phyloP scores from a whole-genome alignment of 2,329 filamentous ascomycete species.

The Beauveria pseudobassiana region DNA sequence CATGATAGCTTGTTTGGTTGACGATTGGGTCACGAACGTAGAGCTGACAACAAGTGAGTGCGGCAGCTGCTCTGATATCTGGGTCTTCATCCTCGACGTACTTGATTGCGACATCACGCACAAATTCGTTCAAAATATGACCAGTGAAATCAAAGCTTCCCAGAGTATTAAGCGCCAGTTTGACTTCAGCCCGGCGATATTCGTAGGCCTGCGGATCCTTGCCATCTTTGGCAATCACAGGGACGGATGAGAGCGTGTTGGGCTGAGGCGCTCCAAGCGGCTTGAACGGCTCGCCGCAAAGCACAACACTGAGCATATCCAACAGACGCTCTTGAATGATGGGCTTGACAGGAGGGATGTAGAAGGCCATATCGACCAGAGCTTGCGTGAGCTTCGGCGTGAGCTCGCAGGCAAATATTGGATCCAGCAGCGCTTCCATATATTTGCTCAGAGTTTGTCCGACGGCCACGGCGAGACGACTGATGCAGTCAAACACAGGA shows the following conservation, averaged over 20 bases:
- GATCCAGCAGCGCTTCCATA: constrained; percentile 90
- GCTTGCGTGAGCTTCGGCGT: constrained; percentile 92
- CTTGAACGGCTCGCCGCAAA: constrained; percentile 87
- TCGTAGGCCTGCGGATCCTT: constrained; percentile 79
- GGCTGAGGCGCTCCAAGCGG: constrained; percentile 81
- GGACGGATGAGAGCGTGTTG: constrained; percentile 72
- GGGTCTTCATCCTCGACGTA: constrained; percentile 96
- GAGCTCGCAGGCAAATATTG: constrained; percentile 93
- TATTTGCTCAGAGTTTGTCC: constrained; percentile 97
- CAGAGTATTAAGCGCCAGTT: constrained; percentile 85
- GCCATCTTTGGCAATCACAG: constrained; percentile 78
- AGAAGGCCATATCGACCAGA: constrained; percentile 96
- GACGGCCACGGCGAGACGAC: constrained; percentile 88
- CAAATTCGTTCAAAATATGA: constrained; percentile 95
- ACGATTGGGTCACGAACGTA: constrained; percentile 97
- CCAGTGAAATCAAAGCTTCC: constrained; percentile 96
- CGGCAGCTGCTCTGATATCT: constrained; percentile 87
- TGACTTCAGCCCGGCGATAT: constrained; percentile 76
- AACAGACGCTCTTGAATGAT: constrained; percentile 90
- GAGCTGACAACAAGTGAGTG: constrained; percentile 93
- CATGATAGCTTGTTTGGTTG: constrained; percentile 94
- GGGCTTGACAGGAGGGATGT: constrained; percentile 88
- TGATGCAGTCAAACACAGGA: constrained; percentile 95
- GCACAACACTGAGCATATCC: constrained; percentile 88
- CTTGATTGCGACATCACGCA: constrained; percentile 94